These are phyloP conservation scores for Tulasnella sp. DNA, from an alignment of 768 basidiomycete genomes.

Conservation along the genomic window DNA sequence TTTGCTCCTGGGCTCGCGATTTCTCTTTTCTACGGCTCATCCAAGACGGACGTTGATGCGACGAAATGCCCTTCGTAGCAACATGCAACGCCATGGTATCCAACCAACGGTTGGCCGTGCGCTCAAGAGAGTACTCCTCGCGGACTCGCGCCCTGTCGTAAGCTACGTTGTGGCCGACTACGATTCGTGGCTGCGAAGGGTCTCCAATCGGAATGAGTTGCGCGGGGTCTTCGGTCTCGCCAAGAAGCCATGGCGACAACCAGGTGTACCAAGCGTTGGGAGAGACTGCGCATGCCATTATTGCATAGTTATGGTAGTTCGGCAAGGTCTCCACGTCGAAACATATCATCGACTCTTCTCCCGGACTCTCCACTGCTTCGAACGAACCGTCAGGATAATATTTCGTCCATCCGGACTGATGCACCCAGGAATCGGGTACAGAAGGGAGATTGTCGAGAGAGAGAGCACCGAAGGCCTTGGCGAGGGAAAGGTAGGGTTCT, in stretches of 20 bases:
- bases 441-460: constrained; percentile 54
- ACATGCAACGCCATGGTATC: constrained; percentile 97
- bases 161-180: constrained; percentile 94
- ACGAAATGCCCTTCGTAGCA: constrained; percentile 91
- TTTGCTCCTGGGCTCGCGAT: constrained; percentile 56
- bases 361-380: constrained; percentile 70
- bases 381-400: constrained; percentile 79
- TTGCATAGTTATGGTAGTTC: constrained; percentile 73
- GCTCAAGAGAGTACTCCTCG: constrained; percentile 77
- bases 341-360: constrained; percentile 70
- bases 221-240: constrained; percentile 54
- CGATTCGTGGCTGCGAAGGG: constrained; percentile 56
- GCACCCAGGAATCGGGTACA: constrained; percentile 57
- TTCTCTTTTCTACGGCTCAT: constrained; percentile 79
- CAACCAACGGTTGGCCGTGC: constrained; percentile 76
- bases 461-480: constrained; percentile 58
- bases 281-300: constrained; percentile 89
- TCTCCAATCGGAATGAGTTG: constrained; percentile 79
- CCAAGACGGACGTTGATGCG: constrained; percentile 94
- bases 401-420: constrained; percentile 85
- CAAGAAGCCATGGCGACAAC: constrained; percentile 92
- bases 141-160: constrained; percentile 84
- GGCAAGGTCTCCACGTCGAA: constrained; percentile 97
- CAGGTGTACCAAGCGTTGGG: constrained; percentile 90
- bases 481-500: constrained; percentile 76